These are phyloP conservation scores for Chrysanthemum lavandulifolium DNA, from an alignment of 129 eudicot species.

Conservation along the genomic window DNA sequence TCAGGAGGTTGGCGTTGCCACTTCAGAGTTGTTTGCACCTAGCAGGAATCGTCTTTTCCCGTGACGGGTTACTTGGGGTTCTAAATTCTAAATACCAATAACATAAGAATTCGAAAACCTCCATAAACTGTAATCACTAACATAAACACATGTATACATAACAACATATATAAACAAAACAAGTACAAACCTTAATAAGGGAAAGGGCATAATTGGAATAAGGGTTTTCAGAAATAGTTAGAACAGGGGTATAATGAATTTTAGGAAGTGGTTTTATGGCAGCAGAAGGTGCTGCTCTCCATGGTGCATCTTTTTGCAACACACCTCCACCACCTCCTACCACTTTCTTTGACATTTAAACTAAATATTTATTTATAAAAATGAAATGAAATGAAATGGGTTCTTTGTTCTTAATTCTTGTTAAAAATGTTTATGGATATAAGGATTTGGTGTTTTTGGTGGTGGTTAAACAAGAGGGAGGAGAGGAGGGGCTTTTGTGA, in stretches of 20 bases:
- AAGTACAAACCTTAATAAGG: slow-evolving; percentile 61
- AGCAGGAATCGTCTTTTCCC: too few relatives aligned
- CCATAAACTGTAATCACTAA: neutral
- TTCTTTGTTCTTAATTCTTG: neutral
- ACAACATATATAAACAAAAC: neutral
- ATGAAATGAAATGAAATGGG: too few relatives aligned
- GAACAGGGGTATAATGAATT: slow-evolving; percentile 73
- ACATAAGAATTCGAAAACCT: neutral
- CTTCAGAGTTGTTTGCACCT: too few relatives aligned
- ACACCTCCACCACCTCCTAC: slow-evolving; percentile 14
- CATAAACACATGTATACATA: neutral
- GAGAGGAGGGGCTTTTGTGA: neutral
- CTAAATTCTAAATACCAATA: neutral
- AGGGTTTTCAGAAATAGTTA: slow-evolving; percentile 57
- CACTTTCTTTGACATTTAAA: slow-evolving; percentile 40
- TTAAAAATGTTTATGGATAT: neutral
- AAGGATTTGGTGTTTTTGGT: slow-evolving; percentile 10
- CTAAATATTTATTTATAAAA: too few relatives aligned
- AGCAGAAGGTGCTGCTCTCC: slow-evolving; percentile 62
- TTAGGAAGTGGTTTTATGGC: slow-evolving; percentile 59
- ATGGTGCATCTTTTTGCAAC: slow-evolving; percentile 69
- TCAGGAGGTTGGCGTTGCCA: too few relatives aligned
- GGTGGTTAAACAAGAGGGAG: neutral
- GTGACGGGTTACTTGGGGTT: neutral
- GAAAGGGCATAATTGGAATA: slow-evolving; percentile 62